A percentile compares a stretch with the other conserved stretches of the same genome.
These are phyloP conservation scores for Hypoxylon sp. DNA, from an alignment of 2,329 filamentous ascomycete species.

Conservation along the genomic window DNA sequence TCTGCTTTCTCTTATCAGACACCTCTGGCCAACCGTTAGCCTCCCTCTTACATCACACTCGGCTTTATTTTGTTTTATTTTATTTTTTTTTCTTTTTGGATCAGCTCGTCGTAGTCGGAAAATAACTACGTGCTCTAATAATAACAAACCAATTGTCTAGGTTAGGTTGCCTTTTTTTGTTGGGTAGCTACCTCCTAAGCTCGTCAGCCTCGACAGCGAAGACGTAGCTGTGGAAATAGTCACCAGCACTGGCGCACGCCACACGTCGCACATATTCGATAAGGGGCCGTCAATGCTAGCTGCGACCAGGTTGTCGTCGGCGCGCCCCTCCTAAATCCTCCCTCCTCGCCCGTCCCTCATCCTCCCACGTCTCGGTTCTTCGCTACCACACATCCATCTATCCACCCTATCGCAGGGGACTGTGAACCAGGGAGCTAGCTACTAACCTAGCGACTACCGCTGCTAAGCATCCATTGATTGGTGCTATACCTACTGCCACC, in stretches of 20 bases:
- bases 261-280: constrained; percentile 20
- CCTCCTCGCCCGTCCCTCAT: neutral
- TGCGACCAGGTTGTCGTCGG: constrained; percentile 42
- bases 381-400: constrained; percentile 24
- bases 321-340: constrained; percentile 40
- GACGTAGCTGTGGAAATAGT: constrained; percentile 16
- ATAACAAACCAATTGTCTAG: constrained; percentile 35
- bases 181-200: constrained; percentile 7
- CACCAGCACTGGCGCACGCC: constrained; percentile 14
- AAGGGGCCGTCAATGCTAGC: constrained; percentile 42
- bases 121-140: constrained; percentile 37
- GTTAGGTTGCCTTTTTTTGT: constrained; percentile 1
- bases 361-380: constrained; percentile 34
- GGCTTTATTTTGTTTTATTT: constrained; percentile 7
- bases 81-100: constrained; percentile 4
- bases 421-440: neutral
- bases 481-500: constrained; percentile 7
- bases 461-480: constrained; percentile 1
- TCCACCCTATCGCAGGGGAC: constrained; percentile 5
- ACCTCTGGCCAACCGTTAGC: constrained; percentile 15
- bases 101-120: constrained; percentile 5
- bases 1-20: constrained; percentile 18
- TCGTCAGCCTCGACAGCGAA: constrained; percentile 21
- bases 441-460: neutral
- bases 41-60: neutral